These are phyloP conservation scores for Phoenix roebelenii DNA, from an alignment of 176 grass and related monocot genomes.

Conservation along the genomic window DNA sequence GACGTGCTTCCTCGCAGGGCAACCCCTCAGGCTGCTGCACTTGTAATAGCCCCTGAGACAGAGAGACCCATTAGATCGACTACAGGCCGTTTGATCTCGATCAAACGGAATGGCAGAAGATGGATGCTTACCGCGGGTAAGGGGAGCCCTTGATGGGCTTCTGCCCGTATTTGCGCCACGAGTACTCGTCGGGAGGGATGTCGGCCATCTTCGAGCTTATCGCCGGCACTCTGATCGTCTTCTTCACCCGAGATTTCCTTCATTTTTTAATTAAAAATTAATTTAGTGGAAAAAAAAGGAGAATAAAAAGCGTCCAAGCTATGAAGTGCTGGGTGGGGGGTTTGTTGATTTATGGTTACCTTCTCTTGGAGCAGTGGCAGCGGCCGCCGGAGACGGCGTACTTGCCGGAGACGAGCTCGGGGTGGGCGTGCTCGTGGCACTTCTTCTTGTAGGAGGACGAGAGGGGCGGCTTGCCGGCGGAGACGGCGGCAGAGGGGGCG, in stretches of 20 bases:
- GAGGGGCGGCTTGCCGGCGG: constrained; percentile 10
- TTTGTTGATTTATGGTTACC: neutral
- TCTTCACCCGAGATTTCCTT: constrained; percentile 16
- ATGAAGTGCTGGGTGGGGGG: neutral
- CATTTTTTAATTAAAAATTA: no score
- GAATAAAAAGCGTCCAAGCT: no score
- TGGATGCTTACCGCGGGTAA: neutral
- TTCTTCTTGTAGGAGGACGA: constrained; percentile 6
- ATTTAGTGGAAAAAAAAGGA: no score
- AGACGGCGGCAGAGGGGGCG: neutral
- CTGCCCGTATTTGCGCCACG: constrained; percentile 21
- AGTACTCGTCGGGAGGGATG: constrained; percentile 24
- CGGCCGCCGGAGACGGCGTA: neutral
- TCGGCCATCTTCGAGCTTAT: constrained; percentile 13
- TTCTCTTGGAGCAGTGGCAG: constrained; percentile 23
- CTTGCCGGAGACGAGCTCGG: constrained; percentile 6
- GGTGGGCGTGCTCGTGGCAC: constrained; percentile 7
- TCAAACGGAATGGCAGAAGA: neutral
- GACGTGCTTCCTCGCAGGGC: constrained; percentile 20
- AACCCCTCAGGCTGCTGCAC: constrained; percentile 14
- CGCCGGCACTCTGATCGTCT: constrained; percentile 10
- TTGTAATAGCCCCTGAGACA: constrained; percentile 16
- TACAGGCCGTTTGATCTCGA: neutral
- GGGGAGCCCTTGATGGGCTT: constrained; percentile 21
- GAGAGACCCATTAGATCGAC: neutral